Conservation (phyloP, 352 stramenopile species). For the Globisporangium radiosum region DNA sequence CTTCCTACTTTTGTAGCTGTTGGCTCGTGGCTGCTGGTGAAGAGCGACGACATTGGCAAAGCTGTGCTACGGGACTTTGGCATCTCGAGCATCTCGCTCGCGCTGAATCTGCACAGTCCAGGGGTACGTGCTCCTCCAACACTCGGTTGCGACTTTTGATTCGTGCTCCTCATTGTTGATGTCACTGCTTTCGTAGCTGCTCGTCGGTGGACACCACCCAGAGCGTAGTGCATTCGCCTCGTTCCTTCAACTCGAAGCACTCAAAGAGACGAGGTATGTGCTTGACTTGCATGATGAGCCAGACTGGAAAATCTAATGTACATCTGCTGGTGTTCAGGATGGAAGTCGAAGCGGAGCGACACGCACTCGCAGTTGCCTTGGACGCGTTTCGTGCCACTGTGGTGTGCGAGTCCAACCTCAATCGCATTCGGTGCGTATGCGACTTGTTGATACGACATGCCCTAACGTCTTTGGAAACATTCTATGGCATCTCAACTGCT, state of each 20-base stretch:
- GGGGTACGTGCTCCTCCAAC: slow-evolving; percentile 3
- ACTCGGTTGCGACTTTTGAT: no score
- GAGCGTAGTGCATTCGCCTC: background rate
- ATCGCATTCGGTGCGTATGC: background rate
- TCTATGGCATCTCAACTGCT: background rate
- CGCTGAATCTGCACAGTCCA: slow-evolving; percentile 16
- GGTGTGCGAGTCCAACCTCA: background rate
- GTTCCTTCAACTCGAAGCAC: background rate
- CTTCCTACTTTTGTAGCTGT: slow-evolving; percentile 1
- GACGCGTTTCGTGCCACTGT: background rate
- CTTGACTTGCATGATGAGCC: no score
- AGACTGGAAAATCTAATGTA: background rate
- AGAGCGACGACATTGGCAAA: slow-evolving; percentile 13
- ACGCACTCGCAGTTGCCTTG: background rate
- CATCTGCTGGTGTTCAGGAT: background rate
- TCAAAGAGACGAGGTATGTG: background rate
- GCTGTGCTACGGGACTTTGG: slow-evolving; percentile 8
- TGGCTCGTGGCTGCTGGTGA: slow-evolving; percentile 13
- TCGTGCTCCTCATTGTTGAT: background rate
- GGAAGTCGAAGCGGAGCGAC: background rate
- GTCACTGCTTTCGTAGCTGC: slow-evolving; percentile 3
- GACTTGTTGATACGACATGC: background rate
- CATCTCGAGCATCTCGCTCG: slow-evolving; percentile 14
- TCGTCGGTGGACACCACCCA: slow-evolving; percentile 5
- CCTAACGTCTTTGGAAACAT: no score